Evolutionary conservation across 768 basidiomycete species (phyloP).

Genomic region (Tulasnella sp.): DNA sequence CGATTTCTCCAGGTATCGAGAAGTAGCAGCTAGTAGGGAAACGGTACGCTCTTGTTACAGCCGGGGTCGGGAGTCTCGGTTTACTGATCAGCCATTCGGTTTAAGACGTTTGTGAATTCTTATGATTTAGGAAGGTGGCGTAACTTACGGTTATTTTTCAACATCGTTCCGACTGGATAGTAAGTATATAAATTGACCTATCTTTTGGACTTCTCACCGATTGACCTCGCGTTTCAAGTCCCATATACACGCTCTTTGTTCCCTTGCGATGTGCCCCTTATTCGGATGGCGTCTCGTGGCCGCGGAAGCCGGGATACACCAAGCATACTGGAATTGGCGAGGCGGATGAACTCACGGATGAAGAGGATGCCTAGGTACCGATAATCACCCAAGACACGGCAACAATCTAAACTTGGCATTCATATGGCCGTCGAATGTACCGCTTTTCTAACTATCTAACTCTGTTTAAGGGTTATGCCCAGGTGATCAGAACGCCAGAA

Average conservation of each 20-base stretch:
- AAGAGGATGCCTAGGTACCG: conserved; percentile 30
- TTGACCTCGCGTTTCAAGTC: conserved; percentile 33
- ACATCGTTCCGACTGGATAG: conserved; percentile 69
- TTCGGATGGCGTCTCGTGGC: conserved; percentile 76
- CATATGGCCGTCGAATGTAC: too few relatives aligned
- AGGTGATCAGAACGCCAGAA: too few relatives aligned
- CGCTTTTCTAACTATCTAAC: too few relatives aligned
- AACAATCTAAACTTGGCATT: too few relatives aligned
- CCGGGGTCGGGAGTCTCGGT: conserved; percentile 50
- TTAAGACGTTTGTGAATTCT: conserved; percentile 70
- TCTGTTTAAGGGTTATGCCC: too few relatives aligned
- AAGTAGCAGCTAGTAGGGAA: conserved; percentile 50
- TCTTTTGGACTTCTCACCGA: not conserved
- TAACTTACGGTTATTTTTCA: conserved; percentile 81
- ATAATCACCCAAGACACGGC: too few relatives aligned
- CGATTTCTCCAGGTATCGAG: conserved; percentile 69
- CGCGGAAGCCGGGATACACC: conserved; percentile 49
- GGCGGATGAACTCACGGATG: conserved; percentile 84
- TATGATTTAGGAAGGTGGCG: conserved; percentile 65
- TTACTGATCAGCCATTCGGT: conserved; percentile 58
- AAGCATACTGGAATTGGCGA: conserved; percentile 48
- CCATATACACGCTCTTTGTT: conserved; percentile 63
- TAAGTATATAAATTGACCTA: conserved; percentile 30
- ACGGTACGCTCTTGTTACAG: conserved; percentile 36
- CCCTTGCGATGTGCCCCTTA: conserved; percentile 70